Evolutionary conservation across 106 monocot species (phyloP).

Genomic region (Acanthochlamys bracteata): DNA sequence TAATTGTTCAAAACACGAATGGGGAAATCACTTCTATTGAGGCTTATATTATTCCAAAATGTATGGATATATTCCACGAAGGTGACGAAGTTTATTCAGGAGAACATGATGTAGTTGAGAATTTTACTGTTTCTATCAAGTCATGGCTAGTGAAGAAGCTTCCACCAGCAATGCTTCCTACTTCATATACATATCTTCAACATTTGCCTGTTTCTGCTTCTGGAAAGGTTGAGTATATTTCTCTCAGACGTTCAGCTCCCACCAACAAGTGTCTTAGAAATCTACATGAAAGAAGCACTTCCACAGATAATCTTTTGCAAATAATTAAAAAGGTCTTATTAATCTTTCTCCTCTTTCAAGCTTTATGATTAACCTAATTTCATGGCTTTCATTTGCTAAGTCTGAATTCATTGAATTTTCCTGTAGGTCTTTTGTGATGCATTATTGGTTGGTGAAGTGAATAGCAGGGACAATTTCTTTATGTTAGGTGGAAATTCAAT

Average conservation of each 20-base stretch:
- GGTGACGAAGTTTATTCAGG: constrained; percentile 3
- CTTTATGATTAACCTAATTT: too few relatives aligned
- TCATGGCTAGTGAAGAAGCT: constrained; percentile 61
- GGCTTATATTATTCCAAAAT: constrained; percentile 51
- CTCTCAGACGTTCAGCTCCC: constrained; percentile 29
- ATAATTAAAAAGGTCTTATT: constrained; percentile 54
- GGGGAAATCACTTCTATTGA: constrained; percentile 20
- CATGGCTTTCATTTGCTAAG: too few relatives aligned
- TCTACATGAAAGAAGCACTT: constrained; percentile 8
- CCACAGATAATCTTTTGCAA: constrained; percentile 32
- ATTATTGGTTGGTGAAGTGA: constrained; percentile 44
- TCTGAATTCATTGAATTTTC: not conserved
- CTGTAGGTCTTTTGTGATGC: constrained; percentile 64
- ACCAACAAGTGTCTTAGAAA: constrained; percentile 1
- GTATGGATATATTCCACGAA: not conserved
- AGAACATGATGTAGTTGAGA: constrained; percentile 7
- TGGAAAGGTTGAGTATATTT: constrained; percentile 78
- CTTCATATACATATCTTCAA: constrained; percentile 27
- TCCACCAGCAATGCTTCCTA: constrained; percentile 61
- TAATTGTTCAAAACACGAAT: constrained; percentile 25
- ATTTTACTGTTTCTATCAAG: constrained; percentile 35
- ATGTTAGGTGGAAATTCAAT: constrained; percentile 79
- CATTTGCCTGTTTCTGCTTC: constrained; percentile 41
- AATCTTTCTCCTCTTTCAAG: too few relatives aligned
- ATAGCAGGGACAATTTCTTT: constrained; percentile 75